Base-by-base conservation (phyloP, 129 eudicot species). In the Oenanthe sinensis region DNA sequence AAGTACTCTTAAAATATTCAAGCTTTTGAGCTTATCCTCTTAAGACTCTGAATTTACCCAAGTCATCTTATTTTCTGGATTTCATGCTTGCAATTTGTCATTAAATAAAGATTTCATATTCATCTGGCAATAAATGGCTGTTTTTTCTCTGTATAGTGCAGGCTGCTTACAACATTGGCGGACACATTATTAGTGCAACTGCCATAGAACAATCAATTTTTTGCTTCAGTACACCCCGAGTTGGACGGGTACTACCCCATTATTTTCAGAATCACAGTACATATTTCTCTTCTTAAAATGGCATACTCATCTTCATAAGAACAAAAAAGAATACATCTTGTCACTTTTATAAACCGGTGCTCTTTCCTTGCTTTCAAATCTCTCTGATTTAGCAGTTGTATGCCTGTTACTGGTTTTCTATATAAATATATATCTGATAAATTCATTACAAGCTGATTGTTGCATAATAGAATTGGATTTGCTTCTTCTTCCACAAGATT, bases 141-240 rank as follows among this genome's bases (percentile, higher is more conserved):
- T 84, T 81, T 81, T 87, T 70, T 80, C 75, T 79, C 77, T 88
- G 91, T 84, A 67, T 92, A 87, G 88, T 90, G 97, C 91, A 92
- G 97, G 97, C 93, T 84, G 93, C 96, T 86, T 92, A 92, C 82
- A 92, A 88, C 78, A 89, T 92, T 22, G 87, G 91, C 82, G 97
- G 93, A 39, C 86, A 86, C 37, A 75, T 90, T 77, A 78, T 92
- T 55, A 92, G 88, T 74, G 96, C 96, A 77, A 90, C 80, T 88
- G 86, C 90, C 78, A 89, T 92, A 65, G 97, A 92, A 82, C 96
- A 90, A 82, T 80, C 97, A 39, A 83, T 92, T 79, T 87, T 92
- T 85, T 79, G 87, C 88, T 85, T 88, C 75, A 89, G 81, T 50
- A 85, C 97, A 58, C 89, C 89, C 49, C 88, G 97, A 82, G 82